Evolutionary conservation across 202 grass and related monocot genomes (phyloP).

Genomic region (Digitaria exilis): DNA sequence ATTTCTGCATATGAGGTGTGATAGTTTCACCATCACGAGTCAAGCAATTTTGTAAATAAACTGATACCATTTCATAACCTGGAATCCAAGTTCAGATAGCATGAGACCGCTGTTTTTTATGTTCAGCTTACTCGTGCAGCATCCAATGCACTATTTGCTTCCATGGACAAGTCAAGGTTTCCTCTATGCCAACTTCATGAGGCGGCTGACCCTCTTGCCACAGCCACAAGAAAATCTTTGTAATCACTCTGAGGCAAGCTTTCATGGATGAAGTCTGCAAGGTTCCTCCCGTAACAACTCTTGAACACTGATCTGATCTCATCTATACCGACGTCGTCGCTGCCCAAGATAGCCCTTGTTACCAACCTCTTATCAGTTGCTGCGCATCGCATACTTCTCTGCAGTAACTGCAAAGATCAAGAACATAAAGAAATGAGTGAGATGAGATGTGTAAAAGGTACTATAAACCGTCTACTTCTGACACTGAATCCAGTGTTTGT

Average conservation of each 20-base stretch:
- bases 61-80: conserved; percentile 2
- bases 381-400: conserved; percentile 48
- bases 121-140: conserved; percentile 16
- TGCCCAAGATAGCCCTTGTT: conserved; percentile 71
- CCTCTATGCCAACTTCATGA: conserved; percentile 8
- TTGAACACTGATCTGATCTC: conserved; percentile 70
- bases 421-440: conserved; percentile 26
- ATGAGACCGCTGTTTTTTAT: conserved; percentile 17
- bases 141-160: neutral
- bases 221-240: conserved; percentile 76
- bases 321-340: conserved; percentile 61
- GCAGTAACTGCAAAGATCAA: conserved; percentile 59
- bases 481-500: neutral
- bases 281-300: conserved; percentile 56
- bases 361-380: conserved; percentile 48
- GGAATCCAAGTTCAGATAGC: conserved; percentile 25
- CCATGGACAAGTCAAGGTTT: neutral
- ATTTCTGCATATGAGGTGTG: neutral
- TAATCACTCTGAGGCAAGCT: conserved; percentile 66
- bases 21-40: neutral
- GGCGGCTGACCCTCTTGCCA: conserved; percentile 37
- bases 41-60: conserved; percentile 30
- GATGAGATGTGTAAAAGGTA: conserved; percentile 7
- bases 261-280: conserved; percentile 70
- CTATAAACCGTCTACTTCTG: neutral